A percentile compares a stretch with the other conserved stretches of the same genome.
These are phyloP conservation scores for Atkinsonella texensis DNA, from an alignment of 2,329 filamentous ascomycete genomes.

Conservation along the genomic window DNA sequence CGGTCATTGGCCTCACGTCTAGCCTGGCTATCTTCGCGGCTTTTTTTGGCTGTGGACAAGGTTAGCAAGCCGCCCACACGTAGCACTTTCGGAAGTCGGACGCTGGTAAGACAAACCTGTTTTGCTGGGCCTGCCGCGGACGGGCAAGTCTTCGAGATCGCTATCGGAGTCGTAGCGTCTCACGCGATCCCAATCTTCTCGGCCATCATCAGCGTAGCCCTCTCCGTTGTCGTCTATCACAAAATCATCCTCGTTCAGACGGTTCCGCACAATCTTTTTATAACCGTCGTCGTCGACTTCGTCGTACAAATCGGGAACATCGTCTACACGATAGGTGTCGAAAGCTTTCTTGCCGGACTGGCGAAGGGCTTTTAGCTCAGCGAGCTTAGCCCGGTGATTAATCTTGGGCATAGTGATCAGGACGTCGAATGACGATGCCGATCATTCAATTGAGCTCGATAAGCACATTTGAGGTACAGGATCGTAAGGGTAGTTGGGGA, in stretches of 20 bases:
- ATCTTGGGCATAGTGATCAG: conserved; percentile 23
- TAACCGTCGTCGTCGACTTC: conserved; percentile 95
- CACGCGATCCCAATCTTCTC: conserved; percentile 82
- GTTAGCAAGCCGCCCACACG: not conserved
- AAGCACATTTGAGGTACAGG: conserved; percentile 1
- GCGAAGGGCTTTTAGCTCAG: conserved; percentile 73
- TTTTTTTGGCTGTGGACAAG: conserved; percentile 57
- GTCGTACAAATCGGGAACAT: conserved; percentile 80
- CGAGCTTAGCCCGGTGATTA: conserved; percentile 42
- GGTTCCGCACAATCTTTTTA: conserved; percentile 84
- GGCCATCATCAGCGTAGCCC: conserved; percentile 91
- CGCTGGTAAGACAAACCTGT: conserved; percentile 26
- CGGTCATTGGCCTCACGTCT: conserved; percentile 79
- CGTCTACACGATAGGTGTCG: conserved; percentile 73
- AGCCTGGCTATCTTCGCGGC: conserved; percentile 75
- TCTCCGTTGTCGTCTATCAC: conserved; percentile 97
- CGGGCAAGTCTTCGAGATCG: conserved; percentile 34
- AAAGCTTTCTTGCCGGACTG: conserved; percentile 85
- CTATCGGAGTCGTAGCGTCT: conserved; percentile 61
- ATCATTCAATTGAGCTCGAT: conserved; percentile 3
- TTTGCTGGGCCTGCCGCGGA: conserved; percentile 38
- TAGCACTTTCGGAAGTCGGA: not conserved
- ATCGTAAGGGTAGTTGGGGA: not conserved
- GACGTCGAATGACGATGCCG: conserved; percentile 8
- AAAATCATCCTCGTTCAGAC: conserved; percentile 90